phyloP scores from a whole-genome alignment of 495 filamentous ascomycete species.

The Tuber magnatum region DNA sequence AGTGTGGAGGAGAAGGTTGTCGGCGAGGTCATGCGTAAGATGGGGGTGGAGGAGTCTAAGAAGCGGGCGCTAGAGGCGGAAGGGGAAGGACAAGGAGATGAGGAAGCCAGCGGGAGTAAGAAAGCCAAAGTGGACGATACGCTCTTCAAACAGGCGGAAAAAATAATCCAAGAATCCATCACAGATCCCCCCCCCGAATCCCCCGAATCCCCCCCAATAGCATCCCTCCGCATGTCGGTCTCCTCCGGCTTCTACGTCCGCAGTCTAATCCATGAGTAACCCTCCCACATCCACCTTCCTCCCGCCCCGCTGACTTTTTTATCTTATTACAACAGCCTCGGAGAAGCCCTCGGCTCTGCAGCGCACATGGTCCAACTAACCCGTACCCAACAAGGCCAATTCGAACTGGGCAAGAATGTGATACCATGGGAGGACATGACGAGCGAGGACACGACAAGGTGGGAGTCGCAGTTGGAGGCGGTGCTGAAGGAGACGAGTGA shows the following conservation, averaged over 20 bases:
- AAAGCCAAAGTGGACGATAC: conserved; percentile 20
- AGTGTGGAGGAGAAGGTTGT: conserved; percentile 61
- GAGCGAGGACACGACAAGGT: conserved; percentile 29
- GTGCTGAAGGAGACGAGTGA: conserved; percentile 16
- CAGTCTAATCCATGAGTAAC: conserved; percentile 72
- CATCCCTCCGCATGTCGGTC: conserved; percentile 80
- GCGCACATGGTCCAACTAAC: conserved; percentile 81
- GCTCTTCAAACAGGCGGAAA: conserved; percentile 41
- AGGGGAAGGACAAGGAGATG: conserved; percentile 1
- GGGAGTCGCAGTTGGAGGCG: conserved; percentile 28
- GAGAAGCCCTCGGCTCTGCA: conserved; percentile 68
- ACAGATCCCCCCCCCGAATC: conserved; percentile 39
- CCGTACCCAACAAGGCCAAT: conserved; percentile 73
- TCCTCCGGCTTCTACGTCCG: conserved; percentile 97
- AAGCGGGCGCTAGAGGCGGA: conserved; percentile 26
- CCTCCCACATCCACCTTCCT: not conserved
- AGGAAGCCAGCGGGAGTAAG: conserved; percentile 18
- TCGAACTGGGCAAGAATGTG: conserved; percentile 62
- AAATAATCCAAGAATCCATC: conserved; percentile 31
- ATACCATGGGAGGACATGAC: conserved; percentile 75
- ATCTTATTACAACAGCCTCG: conserved; percentile 47
- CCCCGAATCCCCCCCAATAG: conserved; percentile 49
- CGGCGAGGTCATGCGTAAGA: conserved; percentile 59
- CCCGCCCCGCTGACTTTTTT: not conserved
- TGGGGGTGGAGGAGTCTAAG: conserved; percentile 10